phyloP scores from a whole-genome alignment of 495 filamentous ascomycete species.

The Tuber umbilicatum region DNA sequence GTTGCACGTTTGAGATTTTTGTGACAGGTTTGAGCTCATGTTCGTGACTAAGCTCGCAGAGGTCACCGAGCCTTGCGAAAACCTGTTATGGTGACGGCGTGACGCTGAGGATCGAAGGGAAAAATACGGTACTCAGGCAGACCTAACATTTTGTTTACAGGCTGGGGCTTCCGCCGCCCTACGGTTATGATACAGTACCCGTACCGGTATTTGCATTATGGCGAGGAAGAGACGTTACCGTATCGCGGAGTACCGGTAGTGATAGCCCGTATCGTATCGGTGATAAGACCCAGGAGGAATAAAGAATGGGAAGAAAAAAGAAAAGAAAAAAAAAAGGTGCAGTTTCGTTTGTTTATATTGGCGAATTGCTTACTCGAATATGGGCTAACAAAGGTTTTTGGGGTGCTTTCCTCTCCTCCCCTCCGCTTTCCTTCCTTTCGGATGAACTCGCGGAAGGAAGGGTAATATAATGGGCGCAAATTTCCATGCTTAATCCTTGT shows the following conservation, averaged over 20 bases:
- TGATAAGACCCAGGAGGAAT: background rate
- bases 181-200: background rate
- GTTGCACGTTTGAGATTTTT: conserved; percentile 4
- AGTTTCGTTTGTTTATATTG: background rate
- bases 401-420: background rate
- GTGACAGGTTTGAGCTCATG: background rate
- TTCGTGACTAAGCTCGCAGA: conserved; percentile 6
- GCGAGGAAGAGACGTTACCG: background rate
- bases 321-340: background rate
- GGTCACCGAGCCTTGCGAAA: background rate
- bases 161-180: background rate
- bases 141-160: background rate
- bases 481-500: conserved; percentile 17
- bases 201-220: background rate
- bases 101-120: background rate
- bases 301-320: background rate
- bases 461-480: background rate
- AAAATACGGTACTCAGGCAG: background rate
- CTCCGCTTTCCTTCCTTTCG: background rate
- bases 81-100: background rate
- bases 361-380: background rate
- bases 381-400: background rate
- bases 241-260: background rate
- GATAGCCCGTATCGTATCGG: background rate
- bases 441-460: conserved; percentile 3